phyloP scores from a whole-genome alignment of 345 rosid genomes.

The Eucalyptus erythrocorys region DNA sequence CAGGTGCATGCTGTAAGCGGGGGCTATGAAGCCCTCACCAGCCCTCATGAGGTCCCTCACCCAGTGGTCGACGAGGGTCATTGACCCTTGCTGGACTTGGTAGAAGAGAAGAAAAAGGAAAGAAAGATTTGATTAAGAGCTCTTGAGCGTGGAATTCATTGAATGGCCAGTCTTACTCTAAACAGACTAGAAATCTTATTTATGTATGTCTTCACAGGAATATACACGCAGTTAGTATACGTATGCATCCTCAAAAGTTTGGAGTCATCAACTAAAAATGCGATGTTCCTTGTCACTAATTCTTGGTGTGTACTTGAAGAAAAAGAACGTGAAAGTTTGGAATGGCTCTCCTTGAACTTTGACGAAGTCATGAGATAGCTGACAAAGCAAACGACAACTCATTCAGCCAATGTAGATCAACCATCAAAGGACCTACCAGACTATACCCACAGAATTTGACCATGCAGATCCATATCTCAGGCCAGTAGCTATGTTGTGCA shows the following conservation, averaged over 20 bases:
- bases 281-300: neutral
- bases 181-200: neutral
- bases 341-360: neutral
- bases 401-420: neutral
- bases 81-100: no score
- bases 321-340: neutral
- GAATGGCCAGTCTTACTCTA: neutral
- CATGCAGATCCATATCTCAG: neutral
- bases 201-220: neutral
- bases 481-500: neutral
- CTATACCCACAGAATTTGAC: neutral
- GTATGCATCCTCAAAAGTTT: neutral
- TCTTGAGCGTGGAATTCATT: neutral
- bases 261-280: neutral
- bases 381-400: neutral
- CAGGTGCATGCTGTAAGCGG: no score
- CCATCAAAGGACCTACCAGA: neutral
- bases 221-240: neutral
- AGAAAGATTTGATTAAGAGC: neutral
- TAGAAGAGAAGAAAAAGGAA: no score
- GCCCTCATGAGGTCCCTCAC: no score
- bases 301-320: neutral
- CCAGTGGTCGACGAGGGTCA: no score
- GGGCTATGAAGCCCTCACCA: no score
- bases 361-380: neutral